Percentiles rank a stretch among this genome's conserved stretches.
Conservation (phyloP, 1,139 yeast species). For the Yamadazyma dendronema region DNA sequence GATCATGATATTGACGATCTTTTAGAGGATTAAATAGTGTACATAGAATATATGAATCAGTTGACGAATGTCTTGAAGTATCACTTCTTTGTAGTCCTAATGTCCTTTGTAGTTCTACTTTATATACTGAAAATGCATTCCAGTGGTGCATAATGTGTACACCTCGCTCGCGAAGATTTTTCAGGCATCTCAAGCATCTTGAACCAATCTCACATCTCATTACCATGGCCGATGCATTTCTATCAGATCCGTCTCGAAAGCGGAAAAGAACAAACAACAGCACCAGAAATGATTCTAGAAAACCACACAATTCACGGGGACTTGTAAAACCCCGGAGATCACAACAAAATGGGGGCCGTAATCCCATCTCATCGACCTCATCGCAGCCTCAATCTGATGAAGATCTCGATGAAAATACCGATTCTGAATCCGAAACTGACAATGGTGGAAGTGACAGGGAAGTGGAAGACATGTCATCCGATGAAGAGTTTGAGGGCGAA, state of each 20-base stretch:
- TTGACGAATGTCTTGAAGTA: too few species aligned
- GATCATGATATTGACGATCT: slow-evolving; percentile 68
- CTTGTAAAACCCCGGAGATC: slow-evolving; percentile 6
- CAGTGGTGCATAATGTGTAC: neutral
- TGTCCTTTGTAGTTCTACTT: too few species aligned
- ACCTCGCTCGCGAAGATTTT: slow-evolving; percentile 13
- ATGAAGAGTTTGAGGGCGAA: slow-evolving; percentile 71
- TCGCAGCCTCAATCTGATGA: slow-evolving; percentile 3
- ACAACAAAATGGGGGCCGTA: slow-evolving; percentile 7
- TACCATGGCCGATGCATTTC: slow-evolving; percentile 50
- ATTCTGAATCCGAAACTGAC: slow-evolving; percentile 21
- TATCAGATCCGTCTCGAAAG: slow-evolving; percentile 58
- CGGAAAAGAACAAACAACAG: slow-evolving; percentile 41
- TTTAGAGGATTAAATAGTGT: slow-evolving; percentile 48
- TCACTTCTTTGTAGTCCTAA: too few species aligned
- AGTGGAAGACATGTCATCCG: slow-evolving; percentile 53
- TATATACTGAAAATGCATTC: too few species aligned
- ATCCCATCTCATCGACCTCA: slow-evolving; percentile 9
- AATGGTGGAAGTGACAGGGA: slow-evolving; percentile 26
- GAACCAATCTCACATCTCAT: too few species aligned
- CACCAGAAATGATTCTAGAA: neutral
- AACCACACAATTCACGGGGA: too few species aligned
- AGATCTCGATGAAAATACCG: neutral
- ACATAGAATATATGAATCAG: neutral
- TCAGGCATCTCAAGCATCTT: slow-evolving; percentile 4